Base-by-base conservation (phyloP, 2,329 filamentous ascomycete genomes). In the Penicillium aurantiogriseum region DNA sequence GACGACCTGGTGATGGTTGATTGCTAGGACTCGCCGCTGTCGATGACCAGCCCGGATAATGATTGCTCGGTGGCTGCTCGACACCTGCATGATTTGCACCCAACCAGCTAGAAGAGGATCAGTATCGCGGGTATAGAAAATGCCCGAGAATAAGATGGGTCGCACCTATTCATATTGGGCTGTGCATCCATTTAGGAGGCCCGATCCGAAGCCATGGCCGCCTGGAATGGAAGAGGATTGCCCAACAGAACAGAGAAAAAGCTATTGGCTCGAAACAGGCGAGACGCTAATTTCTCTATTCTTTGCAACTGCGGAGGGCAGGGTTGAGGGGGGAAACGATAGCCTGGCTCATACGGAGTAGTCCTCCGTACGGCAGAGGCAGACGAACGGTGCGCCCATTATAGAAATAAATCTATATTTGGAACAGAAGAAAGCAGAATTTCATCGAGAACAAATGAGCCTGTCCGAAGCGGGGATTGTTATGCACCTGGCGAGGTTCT, bases 81-180 rank as follows among this genome's bases (percentile, higher is more conserved):
- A 72, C 69, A 59, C 65, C 69, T 64, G 65, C 66, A 69, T 68
- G 63, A 58, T 63, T 71, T 44, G 72, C 61, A 54, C 68, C 56
- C 59, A 65, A 64, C 71, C 70, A 71, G 64, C 72, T 74, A 66
- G 53, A 56, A 57, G 13, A 63, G 50, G 56, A 63, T 71, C 65
- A 71, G 68, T 66, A 64, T 62, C 15, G 10, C 5, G 36, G n/a
- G 36, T 19, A 46, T 36, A 29, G 40, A 56, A 40, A 17, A 29
- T 21, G 15, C 39, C 25, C 21, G 42, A 53, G 43, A 25, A 53
- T 31, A n/a, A 25, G 33, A 51, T 36, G 49, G 35, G 40, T 45
- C 69, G 59, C 63, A 75, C 73, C 71, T 74, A 70, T 75, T 75
- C 70, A 75, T 75, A 70, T 60, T 72, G 67, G 62, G 64, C 51